Conservation (phyloP, 495 filamentous ascomycete genomes). For the Massariosphaeria phaeospora region DNA sequence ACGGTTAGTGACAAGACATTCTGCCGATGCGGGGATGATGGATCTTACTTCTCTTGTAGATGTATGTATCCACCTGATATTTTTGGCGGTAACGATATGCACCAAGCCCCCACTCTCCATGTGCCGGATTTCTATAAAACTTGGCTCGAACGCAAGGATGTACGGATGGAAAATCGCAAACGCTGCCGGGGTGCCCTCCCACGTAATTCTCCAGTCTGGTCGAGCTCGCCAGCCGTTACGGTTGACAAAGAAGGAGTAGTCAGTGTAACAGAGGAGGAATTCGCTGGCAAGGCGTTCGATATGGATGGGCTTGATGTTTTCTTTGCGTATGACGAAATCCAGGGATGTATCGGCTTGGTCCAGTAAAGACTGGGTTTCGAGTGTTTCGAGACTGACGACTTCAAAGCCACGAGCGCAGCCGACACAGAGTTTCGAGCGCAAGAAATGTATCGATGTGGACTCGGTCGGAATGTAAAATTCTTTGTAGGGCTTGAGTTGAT, state of each 20-base stretch:
- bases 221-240: constrained; percentile 94
- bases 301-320: constrained; percentile 92
- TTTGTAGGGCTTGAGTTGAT: constrained; percentile 93
- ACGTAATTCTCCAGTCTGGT: constrained; percentile 93
- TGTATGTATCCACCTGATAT: constrained; percentile 94
- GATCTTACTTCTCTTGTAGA: constrained; percentile 84
- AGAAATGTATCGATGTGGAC: constrained; percentile 92
- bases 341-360: constrained; percentile 98
- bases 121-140: constrained; percentile 93
- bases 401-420: constrained; percentile 95
- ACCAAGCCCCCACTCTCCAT: constrained; percentile 86
- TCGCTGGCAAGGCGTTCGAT: constrained; percentile 95
- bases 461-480: constrained; percentile 99
- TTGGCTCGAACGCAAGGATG: constrained; percentile 97
- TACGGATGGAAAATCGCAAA: constrained; percentile 94
- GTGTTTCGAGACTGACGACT: constrained; percentile 91
- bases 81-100: constrained; percentile 90
- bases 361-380: constrained; percentile 92
- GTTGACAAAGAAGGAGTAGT: constrained; percentile 99
- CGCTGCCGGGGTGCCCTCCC: constrained; percentile 86
- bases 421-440: constrained; percentile 93
- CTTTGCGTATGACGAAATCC: constrained; percentile 89
- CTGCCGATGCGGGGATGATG: not conserved
- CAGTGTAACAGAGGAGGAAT: constrained; percentile 95
- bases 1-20: constrained; percentile 19